Base-by-base conservation (phyloP, 768 basidiomycete species). In the Psilocybe subaeruginosa region DNA sequence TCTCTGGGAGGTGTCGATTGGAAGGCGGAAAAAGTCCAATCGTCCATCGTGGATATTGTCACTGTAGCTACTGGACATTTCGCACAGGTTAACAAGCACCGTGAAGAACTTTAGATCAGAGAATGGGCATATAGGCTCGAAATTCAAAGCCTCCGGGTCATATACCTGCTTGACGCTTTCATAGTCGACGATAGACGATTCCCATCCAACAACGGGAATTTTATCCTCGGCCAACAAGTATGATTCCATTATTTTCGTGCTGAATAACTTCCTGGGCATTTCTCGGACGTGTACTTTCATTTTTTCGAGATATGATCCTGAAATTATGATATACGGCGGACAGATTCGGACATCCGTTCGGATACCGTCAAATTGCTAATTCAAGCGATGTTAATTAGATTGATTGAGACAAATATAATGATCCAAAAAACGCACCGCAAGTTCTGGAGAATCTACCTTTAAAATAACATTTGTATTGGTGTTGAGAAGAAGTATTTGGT, bases 201-300 rank as follows among this genome's bases (percentile, higher is more conserved):
- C 64, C 66, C 65, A 67, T 19, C 58, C 31, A 19, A 33, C 45
- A 2, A 50, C 41, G 6, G 45, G 58, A 39, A 49, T 61, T 6
- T 33, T 47, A 3, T 59, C 41, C 31, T 54, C 48, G 9, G 39
- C 55, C 19, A 49, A 17, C 11, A 6, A 23, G 27, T 47, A 45
- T 5, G 30, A 17, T 6, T 43, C 31, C 16, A 47, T 35, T 17
- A 53, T 3, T 8, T 33, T 48, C 19, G 23, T 41, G 23, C 56
- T 62, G 35, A 64, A 62, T 48, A 69, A 53, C 19, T 43, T 37
- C 6, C 46, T 53, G 49, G 72, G 60, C 29, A 67, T 54, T 47
- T 68, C 62, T 45, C 69, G 62, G 23, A 71, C 62, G 23, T 60
- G 60, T 9, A 66, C 43, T 67, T 75, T 60, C 52, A 64, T 39